phyloP scores from a whole-genome alignment of 2,329 filamentous ascomycete species.

The Pseudocercospora ulei region DNA sequence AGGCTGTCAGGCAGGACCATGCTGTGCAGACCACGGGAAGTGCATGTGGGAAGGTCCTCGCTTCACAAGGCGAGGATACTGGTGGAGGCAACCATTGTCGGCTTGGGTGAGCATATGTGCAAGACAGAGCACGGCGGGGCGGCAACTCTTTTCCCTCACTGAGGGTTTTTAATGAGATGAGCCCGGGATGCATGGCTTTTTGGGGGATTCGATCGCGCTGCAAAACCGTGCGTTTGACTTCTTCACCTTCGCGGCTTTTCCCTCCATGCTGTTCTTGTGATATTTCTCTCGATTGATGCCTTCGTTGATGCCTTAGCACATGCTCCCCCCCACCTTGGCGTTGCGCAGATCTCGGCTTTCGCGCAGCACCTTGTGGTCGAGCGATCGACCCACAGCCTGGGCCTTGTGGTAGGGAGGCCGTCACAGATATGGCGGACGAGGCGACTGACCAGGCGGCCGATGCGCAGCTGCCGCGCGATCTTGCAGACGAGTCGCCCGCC shows the following conservation, averaged over 20 bases:
- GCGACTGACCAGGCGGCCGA: slow-evolving; percentile 16
- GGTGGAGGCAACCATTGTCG: neutral
- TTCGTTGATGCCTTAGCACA: no score
- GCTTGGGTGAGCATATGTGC: neutral
- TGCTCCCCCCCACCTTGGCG: no score
- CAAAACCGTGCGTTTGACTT: no score
- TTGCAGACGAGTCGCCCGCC: slow-evolving; percentile 20
- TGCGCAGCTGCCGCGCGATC: slow-evolving; percentile 17
- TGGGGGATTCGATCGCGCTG: no score
- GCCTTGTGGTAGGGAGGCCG: neutral
- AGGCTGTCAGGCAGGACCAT: neutral
- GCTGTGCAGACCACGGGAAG: neutral
- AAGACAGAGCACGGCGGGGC: slow-evolving; percentile 1
- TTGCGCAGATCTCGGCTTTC: no score
- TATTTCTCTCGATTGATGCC: no score
- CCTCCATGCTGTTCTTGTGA: no score
- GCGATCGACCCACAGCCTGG: slow-evolving; percentile 1
- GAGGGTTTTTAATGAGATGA: slow-evolving; percentile 2
- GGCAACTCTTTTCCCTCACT: neutral
- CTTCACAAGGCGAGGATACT: neutral
- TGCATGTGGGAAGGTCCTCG: no score
- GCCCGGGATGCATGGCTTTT: neutral
- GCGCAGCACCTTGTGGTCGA: neutral
- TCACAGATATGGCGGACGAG: slow-evolving; percentile 1
- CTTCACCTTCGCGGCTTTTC: no score